A percentile compares a stretch with the other conserved stretches of the same genome.
These are phyloP conservation scores for Russula sp. DNA, from an alignment of 768 basidiomycete genomes.

Conservation along the genomic window DNA sequence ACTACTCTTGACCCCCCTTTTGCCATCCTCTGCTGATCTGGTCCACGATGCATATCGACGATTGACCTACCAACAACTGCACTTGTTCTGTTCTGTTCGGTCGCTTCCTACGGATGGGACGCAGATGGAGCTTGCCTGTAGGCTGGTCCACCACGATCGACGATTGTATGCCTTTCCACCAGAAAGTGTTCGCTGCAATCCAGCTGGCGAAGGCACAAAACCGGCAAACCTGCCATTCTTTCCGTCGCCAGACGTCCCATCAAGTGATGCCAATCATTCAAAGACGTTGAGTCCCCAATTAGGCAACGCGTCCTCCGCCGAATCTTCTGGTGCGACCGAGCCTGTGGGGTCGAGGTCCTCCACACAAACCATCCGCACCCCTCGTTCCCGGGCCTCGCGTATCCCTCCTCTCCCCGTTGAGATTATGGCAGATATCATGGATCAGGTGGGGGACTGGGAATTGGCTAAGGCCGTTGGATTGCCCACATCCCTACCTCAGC, in stretches of 20 bases:
- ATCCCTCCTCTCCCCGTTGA: conserved; percentile 66
- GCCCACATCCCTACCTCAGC: conserved; percentile 59
- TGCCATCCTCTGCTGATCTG: conserved; percentile 32
- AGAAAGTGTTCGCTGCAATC: conserved; percentile 25
- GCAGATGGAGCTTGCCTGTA: conserved; percentile 57
- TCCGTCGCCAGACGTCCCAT: background rate
- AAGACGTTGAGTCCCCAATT: background rate
- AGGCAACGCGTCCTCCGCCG: background rate
- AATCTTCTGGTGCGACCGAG: background rate
- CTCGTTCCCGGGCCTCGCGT: conserved; percentile 1
- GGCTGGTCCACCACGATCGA: conserved; percentile 70
- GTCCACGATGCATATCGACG: conserved; percentile 66
- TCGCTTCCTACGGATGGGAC: conserved; percentile 61
- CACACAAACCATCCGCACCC: conserved; percentile 25
- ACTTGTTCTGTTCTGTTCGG: conserved; percentile 70
- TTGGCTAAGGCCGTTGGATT: conserved; percentile 71
- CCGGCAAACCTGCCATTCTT: background rate
- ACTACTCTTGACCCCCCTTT: background rate
- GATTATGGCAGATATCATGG: conserved; percentile 69
- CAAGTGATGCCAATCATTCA: background rate
- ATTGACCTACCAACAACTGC: conserved; percentile 59
- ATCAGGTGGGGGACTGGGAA: conserved; percentile 80
- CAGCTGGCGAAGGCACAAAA: conserved; percentile 5
- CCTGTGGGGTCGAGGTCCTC: background rate
- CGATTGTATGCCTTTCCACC: conserved; percentile 61